These are phyloP conservation scores for Phytophthora macrochlamydospora DNA, from an alignment of 352 stramenopile species.

Conservation along the genomic window DNA sequence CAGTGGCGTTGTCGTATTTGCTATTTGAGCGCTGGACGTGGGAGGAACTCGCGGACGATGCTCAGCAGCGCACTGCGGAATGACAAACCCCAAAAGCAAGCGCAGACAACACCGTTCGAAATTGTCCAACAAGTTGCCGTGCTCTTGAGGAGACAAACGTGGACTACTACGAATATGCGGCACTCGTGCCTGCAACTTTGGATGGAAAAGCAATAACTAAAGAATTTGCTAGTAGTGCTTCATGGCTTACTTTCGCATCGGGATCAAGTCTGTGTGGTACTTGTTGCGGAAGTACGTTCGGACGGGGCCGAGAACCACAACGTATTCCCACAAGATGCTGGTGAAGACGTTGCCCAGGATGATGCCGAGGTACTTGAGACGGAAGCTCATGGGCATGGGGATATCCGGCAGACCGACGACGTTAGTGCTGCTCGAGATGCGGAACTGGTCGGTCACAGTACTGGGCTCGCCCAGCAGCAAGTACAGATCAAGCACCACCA, in stretches of 20 bases:
- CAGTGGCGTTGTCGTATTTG: slow-evolving; percentile 37
- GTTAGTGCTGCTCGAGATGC: slow-evolving; percentile 57
- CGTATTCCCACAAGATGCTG: slow-evolving; percentile 38
- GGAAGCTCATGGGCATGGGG: slow-evolving; percentile 46
- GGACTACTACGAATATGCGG: too few relatives aligned
- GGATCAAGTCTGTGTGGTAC: slow-evolving; percentile 35
- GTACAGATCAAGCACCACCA: slow-evolving; percentile 42
- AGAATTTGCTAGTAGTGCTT: too few relatives aligned
- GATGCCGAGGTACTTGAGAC: slow-evolving; percentile 36
- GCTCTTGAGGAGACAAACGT: too few relatives aligned
- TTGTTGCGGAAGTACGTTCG: slow-evolving; percentile 42
- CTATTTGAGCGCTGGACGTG: slow-evolving; percentile 45
- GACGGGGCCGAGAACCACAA: slow-evolving; percentile 45
- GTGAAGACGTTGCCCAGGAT: slow-evolving; percentile 35
- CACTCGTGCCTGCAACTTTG: too few relatives aligned
- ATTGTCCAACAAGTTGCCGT: background rate
- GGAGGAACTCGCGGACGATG: slow-evolving; percentile 41
- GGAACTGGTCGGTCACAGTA: slow-evolving; percentile 46
- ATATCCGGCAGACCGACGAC: slow-evolving; percentile 53
- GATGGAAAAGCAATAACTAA: too few relatives aligned
- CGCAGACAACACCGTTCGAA: background rate
- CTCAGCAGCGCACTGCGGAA: slow-evolving; percentile 42
- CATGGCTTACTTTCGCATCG: slow-evolving; percentile 31
- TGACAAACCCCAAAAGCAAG: slow-evolving; percentile 5
- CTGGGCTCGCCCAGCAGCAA: slow-evolving; percentile 46